Evolutionary conservation across 2,329 filamentous ascomycete species (phyloP), one percentile per base, ranked within the genome.

Genomic region (Karstenula rhodostoma): DNA sequence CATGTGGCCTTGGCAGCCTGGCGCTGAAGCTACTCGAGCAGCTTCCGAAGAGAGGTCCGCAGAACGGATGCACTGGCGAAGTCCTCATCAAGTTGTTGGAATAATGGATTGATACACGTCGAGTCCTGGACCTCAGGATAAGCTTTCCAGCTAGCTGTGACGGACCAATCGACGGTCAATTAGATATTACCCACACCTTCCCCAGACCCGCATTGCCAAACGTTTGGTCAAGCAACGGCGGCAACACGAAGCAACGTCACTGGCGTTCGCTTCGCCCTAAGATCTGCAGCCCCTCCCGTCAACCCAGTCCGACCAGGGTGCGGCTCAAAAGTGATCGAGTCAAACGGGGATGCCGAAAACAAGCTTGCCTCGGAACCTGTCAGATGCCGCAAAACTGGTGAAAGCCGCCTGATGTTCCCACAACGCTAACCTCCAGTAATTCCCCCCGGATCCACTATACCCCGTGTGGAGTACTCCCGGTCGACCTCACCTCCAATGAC

Each of bases 261-360:
- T 61, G 37, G 54, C 53, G 57, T 54, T 49, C 58, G 44, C n/a
- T 48, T 32, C 43, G 56, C 63, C 55, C 55, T 56, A 47, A 47
- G 67, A 72, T 70, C 66, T 66, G 62, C 69, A 63, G 46, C 62
- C 67, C 60, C 58, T 66, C 60, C 63, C 63, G 60, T 51, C 54
- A 53, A 60, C 59, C 59, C 61, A 59, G 55, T 57, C 61, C 64
- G 60, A 58, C 64, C 61, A 52, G 65, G 62, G 57, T 70, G 54
- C 49, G 61, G 63, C 61, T 61, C 56, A 32, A 52, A 35, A 17
- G 47, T 32, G 17, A 43, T 47, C 48, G 29, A 55, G 22, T 59
- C 19, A 62, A 65, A 59, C 56, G 61, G 67, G 56, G 29, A 66
- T 60, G 50, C 65, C 64, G 67, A 63, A 60, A 35, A 17, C 37